A percentile compares a stretch with the other conserved stretches of the same genome.
phyloP scores from a whole-genome alignment of 441 rosid genomes.

The Populus hybrid region DNA sequence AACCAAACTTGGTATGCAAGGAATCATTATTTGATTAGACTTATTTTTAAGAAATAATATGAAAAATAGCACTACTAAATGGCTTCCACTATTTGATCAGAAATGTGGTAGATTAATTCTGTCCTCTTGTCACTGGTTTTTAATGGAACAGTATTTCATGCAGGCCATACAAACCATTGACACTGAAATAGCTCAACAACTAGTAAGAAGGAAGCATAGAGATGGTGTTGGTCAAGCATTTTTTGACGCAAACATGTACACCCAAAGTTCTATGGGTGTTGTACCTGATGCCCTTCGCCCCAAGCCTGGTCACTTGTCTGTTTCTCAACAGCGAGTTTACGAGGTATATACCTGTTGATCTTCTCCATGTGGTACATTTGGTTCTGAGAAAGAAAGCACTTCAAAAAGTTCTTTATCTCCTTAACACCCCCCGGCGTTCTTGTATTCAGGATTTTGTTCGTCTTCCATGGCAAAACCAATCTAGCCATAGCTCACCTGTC shows the following conservation, averaged over 20 bases:
- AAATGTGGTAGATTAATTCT: not conserved
- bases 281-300: slow-evolving; percentile 95
- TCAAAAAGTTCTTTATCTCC: not conserved
- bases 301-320: slow-evolving; percentile 86
- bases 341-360: slow-evolving; percentile 51
- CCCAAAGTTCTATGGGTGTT: slow-evolving; percentile 73
- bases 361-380: slow-evolving; percentile 4
- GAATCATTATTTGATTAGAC: too few relatives aligned
- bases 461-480: slow-evolving; percentile 96
- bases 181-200: slow-evolving; percentile 83
- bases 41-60: too few relatives aligned
- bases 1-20: not conserved
- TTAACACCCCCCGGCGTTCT: not conserved
- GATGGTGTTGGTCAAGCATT: slow-evolving; percentile 69
- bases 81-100: not conserved
- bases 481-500: slow-evolving; percentile 64
- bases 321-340: slow-evolving; percentile 94
- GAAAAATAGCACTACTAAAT: not conserved
- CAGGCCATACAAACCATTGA: slow-evolving; percentile 95
- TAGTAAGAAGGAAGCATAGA: slow-evolving; percentile 86
- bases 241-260: slow-evolving; percentile 72
- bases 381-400: slow-evolving; percentile 17
- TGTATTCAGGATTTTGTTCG: slow-evolving; percentile 85
- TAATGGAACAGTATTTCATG: not conserved
- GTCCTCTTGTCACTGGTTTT: not conserved